Evolutionary conservation across 371 early-diverging fungal species (phyloP).

Genomic region (Rhizomucor pusillus): DNA sequence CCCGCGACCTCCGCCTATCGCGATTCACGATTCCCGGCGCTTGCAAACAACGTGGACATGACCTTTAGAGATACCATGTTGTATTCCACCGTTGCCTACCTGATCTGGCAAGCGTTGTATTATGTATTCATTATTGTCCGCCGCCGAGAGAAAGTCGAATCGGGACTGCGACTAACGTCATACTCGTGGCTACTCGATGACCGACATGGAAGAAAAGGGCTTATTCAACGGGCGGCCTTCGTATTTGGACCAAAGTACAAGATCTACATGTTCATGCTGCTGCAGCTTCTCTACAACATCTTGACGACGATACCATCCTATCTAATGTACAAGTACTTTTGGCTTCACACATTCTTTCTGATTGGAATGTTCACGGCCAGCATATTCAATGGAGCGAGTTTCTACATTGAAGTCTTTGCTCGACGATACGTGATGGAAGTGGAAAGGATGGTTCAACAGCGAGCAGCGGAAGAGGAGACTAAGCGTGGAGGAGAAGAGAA

Average conservation of each 20-base stretch:
- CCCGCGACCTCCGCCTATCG: constrained; percentile 26
- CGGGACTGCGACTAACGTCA: constrained; percentile 60
- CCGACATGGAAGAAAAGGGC: constrained; percentile 39
- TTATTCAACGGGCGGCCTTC: constrained; percentile 49
- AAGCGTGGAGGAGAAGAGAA: too few species aligned
- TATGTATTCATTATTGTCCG: constrained; percentile 62
- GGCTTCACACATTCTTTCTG: constrained; percentile 58
- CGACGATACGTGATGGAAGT: constrained; percentile 58
- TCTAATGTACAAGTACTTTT: constrained; percentile 46
- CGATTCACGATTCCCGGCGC: constrained; percentile 43
- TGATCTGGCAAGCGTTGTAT: constrained; percentile 69
- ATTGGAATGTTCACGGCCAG: constrained; percentile 56
- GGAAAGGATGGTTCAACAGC: constrained; percentile 27
- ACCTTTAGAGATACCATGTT: constrained; percentile 40
- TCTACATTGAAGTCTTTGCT: constrained; percentile 74
- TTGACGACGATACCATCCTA: constrained; percentile 45
- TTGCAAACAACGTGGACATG: constrained; percentile 24
- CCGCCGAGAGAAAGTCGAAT: constrained; percentile 62
- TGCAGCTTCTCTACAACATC: constrained; percentile 59
- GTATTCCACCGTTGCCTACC: constrained; percentile 52
- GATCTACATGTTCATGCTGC: constrained; percentile 63
- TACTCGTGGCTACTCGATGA: constrained; percentile 69
- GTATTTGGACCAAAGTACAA: constrained; percentile 56
- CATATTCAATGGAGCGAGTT: constrained; percentile 72
- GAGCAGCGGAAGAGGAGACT: too few species aligned